Evolutionary conservation across 805 yeast genomes (phyloP).

Genomic region (Monosporozyma yasuniensis): DNA sequence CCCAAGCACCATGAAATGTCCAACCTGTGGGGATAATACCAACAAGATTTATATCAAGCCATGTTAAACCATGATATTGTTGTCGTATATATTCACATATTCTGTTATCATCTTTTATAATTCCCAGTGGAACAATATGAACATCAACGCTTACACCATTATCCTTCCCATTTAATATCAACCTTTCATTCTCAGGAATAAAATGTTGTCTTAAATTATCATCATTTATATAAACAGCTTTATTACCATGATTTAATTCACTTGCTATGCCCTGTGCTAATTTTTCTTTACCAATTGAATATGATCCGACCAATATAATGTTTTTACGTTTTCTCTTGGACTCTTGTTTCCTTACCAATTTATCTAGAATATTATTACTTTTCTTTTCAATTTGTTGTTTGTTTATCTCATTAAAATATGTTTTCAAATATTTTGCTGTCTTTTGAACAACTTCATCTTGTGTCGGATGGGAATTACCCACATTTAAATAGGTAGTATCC

Average conservation of each 20-base stretch:
- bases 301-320: conserved; percentile 61
- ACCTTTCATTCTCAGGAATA: not conserved
- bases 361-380: not conserved
- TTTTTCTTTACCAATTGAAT: conserved; percentile 87
- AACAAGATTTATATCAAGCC: conserved; percentile 34
- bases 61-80: conserved; percentile 3
- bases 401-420: conserved; percentile 25
- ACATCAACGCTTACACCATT: conserved; percentile 27
- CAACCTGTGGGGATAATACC: conserved; percentile 89
- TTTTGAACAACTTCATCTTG: conserved; percentile 59
- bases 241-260: not conserved
- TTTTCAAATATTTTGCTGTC: conserved; percentile 45
- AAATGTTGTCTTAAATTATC: conserved; percentile 5
- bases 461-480: conserved; percentile 65
- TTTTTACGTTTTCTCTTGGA: conserved; percentile 5
- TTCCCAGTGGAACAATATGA: conserved; percentile 66
- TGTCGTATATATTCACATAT: conserved; percentile 23
- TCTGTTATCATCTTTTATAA: conserved; percentile 33
- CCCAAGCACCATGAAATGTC: conserved; percentile 39
- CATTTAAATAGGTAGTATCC: conserved; percentile 84
- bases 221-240: conserved; percentile 30
- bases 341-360: not conserved
- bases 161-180: not conserved
- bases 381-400: not conserved
- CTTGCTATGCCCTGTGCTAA: conserved; percentile 58